phyloP scores from a whole-genome alignment of 2,329 filamentous ascomycete species.

The Apiospora marii region DNA sequence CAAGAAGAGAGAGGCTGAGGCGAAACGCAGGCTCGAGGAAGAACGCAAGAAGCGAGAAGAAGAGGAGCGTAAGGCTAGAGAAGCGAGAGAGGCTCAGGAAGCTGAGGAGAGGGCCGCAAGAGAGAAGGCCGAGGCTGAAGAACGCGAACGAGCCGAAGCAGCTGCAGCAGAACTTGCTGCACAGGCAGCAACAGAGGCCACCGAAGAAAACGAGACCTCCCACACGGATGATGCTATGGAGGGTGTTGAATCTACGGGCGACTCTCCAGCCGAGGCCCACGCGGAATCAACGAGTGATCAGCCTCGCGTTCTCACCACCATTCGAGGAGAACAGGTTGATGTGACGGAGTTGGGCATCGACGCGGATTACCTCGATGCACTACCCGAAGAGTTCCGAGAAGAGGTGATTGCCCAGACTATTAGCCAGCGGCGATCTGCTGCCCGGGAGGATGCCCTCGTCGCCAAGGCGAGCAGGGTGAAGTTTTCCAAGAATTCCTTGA shows the following conservation, averaged over 20 bases:
- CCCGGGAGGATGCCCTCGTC: conserved; percentile 69
- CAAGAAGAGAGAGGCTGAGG: conserved; percentile 65
- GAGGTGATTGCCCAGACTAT: conserved; percentile 94
- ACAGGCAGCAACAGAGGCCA: conserved; percentile 57
- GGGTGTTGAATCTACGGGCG: conserved; percentile 44
- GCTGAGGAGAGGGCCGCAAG: conserved; percentile 71
- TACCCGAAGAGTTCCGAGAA: conserved; percentile 96
- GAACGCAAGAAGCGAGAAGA: conserved; percentile 60
- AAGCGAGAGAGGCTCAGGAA: conserved; percentile 74
- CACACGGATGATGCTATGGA: conserved; percentile 43
- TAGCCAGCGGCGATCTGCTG: conserved; percentile 81
- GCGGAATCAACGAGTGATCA: conserved; percentile 55
- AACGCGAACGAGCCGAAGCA: conserved; percentile 69
- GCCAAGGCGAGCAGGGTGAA: conserved; percentile 65
- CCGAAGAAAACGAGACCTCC: conserved; percentile 44
- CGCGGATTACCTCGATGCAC: conserved; percentile 89
- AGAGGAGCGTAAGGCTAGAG: conserved; percentile 60
- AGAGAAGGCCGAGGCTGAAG: conserved; percentile 76
- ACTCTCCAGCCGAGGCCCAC: conserved; percentile 42
- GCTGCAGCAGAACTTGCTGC: conserved; percentile 57
- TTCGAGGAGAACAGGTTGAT: conserved; percentile 87
- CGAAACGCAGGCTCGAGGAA: conserved; percentile 62
- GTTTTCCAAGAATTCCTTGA: conserved; percentile 95
- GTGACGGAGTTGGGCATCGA: conserved; percentile 96
- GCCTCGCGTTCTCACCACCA: conserved; percentile 78